A percentile compares a stretch with the other conserved stretches of the same genome.
phyloP scores from a whole-genome alignment of 805 yeast species.

The Yamadazyma philogaea region DNA sequence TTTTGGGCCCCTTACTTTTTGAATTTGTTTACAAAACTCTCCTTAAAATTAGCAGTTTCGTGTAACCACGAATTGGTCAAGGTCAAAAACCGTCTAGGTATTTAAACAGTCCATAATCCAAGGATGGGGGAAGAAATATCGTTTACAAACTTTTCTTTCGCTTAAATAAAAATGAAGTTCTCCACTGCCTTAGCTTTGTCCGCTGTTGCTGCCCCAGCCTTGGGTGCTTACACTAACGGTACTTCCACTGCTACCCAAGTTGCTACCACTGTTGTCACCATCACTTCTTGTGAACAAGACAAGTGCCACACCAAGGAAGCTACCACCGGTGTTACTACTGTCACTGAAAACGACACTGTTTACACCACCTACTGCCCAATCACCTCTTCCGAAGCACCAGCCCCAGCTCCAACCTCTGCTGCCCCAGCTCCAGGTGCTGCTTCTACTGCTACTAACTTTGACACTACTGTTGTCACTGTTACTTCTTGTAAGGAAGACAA shows the following conservation, averaged over 20 bases:
- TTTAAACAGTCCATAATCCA: constrained; percentile 2
- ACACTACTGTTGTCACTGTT: constrained; percentile 33
- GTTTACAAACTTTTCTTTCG: not conserved
- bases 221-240: constrained; percentile 29
- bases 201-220: constrained; percentile 27
- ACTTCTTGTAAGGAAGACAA: constrained; percentile 34
- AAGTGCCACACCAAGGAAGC: constrained; percentile 27
- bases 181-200: constrained; percentile 29
- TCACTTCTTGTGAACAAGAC: constrained; percentile 35
- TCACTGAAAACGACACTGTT: constrained; percentile 27
- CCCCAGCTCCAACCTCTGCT: constrained; percentile 24
- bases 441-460: constrained; percentile 24
- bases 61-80: constrained; percentile 8
- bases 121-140: not conserved
- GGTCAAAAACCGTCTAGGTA: constrained; percentile 1
- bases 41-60: constrained; percentile 2
- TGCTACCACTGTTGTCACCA: constrained; percentile 31
- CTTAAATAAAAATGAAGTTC: constrained; percentile 31
- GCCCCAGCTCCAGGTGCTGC: constrained; percentile 15
- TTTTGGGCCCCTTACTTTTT: not conserved
- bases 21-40: constrained; percentile 1
- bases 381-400: constrained; percentile 13
- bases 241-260: constrained; percentile 22
- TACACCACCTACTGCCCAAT: constrained; percentile 38
- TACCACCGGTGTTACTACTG: constrained; percentile 38